phyloP scores from a whole-genome alignment of 225 moss, liverwort and hornwort genomes.

The Straminergon stramineum region DNA sequence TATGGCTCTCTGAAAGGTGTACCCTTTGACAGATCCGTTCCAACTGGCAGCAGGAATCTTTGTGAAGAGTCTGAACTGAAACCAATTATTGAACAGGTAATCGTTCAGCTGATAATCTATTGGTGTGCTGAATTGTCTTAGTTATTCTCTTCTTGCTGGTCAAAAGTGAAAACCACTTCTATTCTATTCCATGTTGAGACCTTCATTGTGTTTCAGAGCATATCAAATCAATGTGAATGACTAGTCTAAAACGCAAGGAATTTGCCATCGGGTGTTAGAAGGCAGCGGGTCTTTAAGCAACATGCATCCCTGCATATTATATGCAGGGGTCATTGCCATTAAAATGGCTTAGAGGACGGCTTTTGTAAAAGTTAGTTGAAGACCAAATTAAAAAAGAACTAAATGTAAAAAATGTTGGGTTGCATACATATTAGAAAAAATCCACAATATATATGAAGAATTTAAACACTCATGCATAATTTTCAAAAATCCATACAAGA shows the following conservation, averaged over 20 bases:
- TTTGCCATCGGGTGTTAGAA: not conserved
- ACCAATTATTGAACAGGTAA: not conserved
- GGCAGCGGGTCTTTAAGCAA: not conserved
- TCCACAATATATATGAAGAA: no score
- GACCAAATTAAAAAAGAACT: no score
- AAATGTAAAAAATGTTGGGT: no score
- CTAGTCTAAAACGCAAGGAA: not conserved
- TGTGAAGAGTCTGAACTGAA: not conserved
- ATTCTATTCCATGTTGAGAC: not conserved
- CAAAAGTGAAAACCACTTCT: not conserved
- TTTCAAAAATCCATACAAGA: no score
- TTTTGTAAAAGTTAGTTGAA: no score
- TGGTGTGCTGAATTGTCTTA: not conserved
- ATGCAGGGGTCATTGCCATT: not conserved
- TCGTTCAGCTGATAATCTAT: not conserved
- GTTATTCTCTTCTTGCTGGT: not conserved
- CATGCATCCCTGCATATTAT: not conserved
- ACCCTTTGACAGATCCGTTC: not conserved
- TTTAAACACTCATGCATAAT: no score
- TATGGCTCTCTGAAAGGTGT: not conserved
- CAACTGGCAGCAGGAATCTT: not conserved
- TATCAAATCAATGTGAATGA: not conserved
- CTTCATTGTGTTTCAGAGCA: slow-evolving; percentile 1
- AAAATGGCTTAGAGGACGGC: no score
- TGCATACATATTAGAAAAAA: no score